Evolutionary conservation across 2,329 filamentous ascomycete genomes (phyloP), one percentile per base, ranked within the genome.

Genomic region (Penicillium sp.): DNA sequence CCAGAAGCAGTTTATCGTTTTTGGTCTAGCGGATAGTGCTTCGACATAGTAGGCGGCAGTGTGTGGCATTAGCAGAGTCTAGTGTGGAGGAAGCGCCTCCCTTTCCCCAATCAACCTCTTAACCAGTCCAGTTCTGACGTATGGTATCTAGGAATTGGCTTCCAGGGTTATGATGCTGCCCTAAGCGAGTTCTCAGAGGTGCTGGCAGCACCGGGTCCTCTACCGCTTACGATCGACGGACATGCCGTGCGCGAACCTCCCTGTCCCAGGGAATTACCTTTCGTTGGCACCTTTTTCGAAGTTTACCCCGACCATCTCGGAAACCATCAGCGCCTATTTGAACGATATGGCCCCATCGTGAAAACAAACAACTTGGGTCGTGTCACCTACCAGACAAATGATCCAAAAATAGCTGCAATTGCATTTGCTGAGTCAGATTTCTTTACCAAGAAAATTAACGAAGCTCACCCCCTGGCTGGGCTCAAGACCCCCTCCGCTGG

Each of bases 291-390:
- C 56, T 77, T 73, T 62, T 75, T 76, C 41, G 76, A 80, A 52
- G 63, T 80, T 9, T 81, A 72, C 57, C 78, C 78, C 0, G 78
- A 81, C 53, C 77, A 79, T 51, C 68, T 81, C 1, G 78, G 78
- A 3, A 81, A 81, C 61, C 74, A 79, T 49, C 71, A 79, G 40
- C 70, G 77, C 0, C 64, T 80, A 1, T 80, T 80, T 45, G 72
- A 75, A 1, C 70, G 70, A 33, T 79, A 77, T 51, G 78, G 78
- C 0, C 72, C 74, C 0, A 52, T 81, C 1, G 70, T 81, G 59
- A 71, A 71, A 54, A 80, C 77, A 0, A 75, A 60, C 21, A 78
- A 73, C 58, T 72, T 80, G 65, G 78, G 78, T 9, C 74, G 63
- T 44, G 66, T 61, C 0, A 67, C 71, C 7, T 80, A 77, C 55